Conservation (phyloP, 345 rosid genomes). For the Eucalyptus shirleyi region DNA sequence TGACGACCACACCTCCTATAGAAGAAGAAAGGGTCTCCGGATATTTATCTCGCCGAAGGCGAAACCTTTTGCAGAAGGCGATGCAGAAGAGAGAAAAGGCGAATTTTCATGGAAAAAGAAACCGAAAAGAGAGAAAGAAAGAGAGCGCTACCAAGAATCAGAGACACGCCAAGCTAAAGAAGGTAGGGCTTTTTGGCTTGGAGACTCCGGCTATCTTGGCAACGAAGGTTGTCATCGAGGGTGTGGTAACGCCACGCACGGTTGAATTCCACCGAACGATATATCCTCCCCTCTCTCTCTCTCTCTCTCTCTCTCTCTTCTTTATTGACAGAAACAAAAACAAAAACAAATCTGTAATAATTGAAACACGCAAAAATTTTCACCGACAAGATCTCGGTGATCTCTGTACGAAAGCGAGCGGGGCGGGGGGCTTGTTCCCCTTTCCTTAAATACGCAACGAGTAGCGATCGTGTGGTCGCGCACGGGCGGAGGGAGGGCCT, state of each 20-base stretch:
- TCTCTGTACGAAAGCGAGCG: background rate
- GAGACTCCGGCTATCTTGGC: background rate
- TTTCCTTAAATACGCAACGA: background rate
- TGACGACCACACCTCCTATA: background rate
- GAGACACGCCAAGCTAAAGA: background rate
- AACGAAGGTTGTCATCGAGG: conserved; percentile 1
- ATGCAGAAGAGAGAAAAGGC: background rate
- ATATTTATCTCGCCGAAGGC: background rate
- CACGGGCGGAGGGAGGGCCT: background rate
- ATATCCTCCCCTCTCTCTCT: too few species aligned
- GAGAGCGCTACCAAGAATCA: background rate
- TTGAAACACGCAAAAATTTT: background rate
- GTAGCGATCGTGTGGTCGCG: background rate
- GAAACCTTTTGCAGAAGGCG: background rate
- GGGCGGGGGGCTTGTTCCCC: background rate
- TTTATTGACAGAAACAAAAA: too few species aligned
- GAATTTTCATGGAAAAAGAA: background rate
- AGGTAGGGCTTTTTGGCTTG: background rate
- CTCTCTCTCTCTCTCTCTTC: background rate
- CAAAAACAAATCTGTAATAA: background rate
- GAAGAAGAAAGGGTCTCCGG: background rate
- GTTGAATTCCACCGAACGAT: background rate
- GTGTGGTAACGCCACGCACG: conserved; percentile 11
- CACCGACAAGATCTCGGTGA: conserved; percentile 66
- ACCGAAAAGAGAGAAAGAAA: background rate